A percentile compares a stretch with the other conserved stretches of the same genome.
These are phyloP conservation scores for Hypericum perforatum DNA, from an alignment of 345 rosid species.

Conservation along the genomic window DNA sequence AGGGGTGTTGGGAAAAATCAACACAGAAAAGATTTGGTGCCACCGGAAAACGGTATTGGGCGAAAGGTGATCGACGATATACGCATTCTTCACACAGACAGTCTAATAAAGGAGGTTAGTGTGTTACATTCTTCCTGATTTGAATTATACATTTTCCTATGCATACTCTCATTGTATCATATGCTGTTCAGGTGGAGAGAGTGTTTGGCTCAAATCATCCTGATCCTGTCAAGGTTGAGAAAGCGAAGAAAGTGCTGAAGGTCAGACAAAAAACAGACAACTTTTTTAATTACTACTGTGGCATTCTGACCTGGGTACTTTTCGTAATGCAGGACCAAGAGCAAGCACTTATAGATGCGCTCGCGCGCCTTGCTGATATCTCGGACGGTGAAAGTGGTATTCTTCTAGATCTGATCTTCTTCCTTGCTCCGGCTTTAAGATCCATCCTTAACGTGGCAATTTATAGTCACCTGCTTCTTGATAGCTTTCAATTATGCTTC, in stretches of 20 bases:
- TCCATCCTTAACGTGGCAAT: not conserved
- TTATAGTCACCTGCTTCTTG: not conserved
- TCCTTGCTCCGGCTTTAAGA: not conserved
- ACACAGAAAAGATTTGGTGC: slow-evolving; percentile 59
- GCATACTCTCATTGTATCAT: not conserved
- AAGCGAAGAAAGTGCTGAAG: slow-evolving; percentile 69
- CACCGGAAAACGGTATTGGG: slow-evolving; percentile 66
- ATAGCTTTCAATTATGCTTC: too few relatives aligned
- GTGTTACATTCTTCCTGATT: not conserved
- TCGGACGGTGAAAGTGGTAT: slow-evolving; percentile 66
- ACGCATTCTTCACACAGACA: slow-evolving; percentile 63
- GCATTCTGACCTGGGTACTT: not conserved
- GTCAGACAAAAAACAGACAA: slow-evolving; percentile 28
- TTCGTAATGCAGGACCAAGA: slow-evolving; percentile 61
- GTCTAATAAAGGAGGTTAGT: slow-evolving; percentile 60
- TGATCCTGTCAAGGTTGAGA: slow-evolving; percentile 69
- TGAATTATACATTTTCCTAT: not conserved
- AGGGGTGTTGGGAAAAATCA: slow-evolving; percentile 41
- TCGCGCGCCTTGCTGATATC: slow-evolving; percentile 57
- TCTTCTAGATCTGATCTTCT: slow-evolving; percentile 4
- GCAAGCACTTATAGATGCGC: slow-evolving; percentile 60
- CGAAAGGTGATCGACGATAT: slow-evolving; percentile 50
- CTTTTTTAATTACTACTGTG: not conserved
- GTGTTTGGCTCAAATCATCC: slow-evolving; percentile 52
- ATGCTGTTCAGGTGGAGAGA: slow-evolving; percentile 59